These are phyloP conservation scores for Venturia nashicola DNA, from an alignment of 2,329 filamentous ascomycete genomes.

Conservation along the genomic window DNA sequence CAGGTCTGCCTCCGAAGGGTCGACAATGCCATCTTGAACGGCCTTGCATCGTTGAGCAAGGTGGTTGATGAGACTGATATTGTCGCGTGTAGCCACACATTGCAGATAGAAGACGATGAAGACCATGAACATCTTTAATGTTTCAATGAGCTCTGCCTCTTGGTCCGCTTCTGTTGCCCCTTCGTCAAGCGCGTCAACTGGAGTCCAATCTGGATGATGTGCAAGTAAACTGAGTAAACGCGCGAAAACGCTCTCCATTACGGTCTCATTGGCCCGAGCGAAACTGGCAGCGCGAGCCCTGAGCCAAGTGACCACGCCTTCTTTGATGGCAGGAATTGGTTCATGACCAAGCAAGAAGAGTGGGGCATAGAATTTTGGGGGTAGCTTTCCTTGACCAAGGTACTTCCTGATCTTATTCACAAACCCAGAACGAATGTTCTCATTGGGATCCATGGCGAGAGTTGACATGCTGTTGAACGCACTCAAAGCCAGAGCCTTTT, in stretches of 20 bases:
- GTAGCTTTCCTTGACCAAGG: slow-evolving; percentile 58
- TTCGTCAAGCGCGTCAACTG: slow-evolving; percentile 1
- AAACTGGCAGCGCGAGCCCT: slow-evolving; percentile 59
- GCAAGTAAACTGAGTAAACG: slow-evolving; percentile 78
- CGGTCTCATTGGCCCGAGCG: slow-evolving; percentile 37
- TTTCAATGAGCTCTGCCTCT: slow-evolving; percentile 33
- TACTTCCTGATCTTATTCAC: slow-evolving; percentile 84
- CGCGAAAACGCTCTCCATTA: slow-evolving; percentile 71
- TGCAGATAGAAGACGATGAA: slow-evolving; percentile 86
- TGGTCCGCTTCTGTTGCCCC: slow-evolving; percentile 7
- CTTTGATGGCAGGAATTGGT: slow-evolving; percentile 60
- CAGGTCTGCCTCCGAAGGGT: slow-evolving; percentile 18
- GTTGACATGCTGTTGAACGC: slow-evolving; percentile 75
- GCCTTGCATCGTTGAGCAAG: slow-evolving; percentile 90
- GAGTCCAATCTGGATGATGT: slow-evolving; percentile 76
- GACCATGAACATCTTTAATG: slow-evolving; percentile 68
- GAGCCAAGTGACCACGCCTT: slow-evolving; percentile 75
- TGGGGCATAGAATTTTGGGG: slow-evolving; percentile 73
- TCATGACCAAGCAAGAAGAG: slow-evolving; percentile 89
- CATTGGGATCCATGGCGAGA: slow-evolving; percentile 65
- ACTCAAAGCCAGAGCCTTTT: slow-evolving; percentile 56
- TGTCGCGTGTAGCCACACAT: slow-evolving; percentile 72
- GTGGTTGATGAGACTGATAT: slow-evolving; percentile 79
- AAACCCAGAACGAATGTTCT: slow-evolving; percentile 66
- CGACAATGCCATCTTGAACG: slow-evolving; percentile 65